Conservation (phyloP, 192 early-diverging fungal species). For the Coemansia sp. region DNA sequence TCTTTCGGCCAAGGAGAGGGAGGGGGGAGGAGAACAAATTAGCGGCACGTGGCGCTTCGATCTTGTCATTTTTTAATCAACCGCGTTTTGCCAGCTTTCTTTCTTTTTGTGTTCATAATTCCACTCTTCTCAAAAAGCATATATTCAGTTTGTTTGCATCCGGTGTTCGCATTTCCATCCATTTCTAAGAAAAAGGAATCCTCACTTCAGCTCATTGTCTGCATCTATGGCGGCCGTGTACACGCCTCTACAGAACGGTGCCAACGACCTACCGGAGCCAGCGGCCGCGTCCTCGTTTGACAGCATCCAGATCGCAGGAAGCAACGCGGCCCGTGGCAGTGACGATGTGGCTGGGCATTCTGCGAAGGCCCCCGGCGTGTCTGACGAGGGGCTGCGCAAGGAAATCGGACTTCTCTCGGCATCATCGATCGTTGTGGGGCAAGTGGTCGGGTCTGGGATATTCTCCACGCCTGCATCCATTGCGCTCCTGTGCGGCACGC, state of each 20-base stretch:
- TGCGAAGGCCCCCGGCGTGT: slow-evolving; percentile 15
- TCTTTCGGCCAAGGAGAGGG: too few relatives aligned
- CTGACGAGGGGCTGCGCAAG: slow-evolving; percentile 39
- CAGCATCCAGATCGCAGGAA: slow-evolving; percentile 4
- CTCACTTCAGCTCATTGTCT: background rate
- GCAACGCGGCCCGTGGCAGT: background rate
- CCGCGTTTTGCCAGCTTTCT: too few relatives aligned
- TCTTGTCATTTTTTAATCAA: too few relatives aligned
- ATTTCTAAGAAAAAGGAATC: background rate
- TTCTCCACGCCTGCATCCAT: slow-evolving; percentile 81
- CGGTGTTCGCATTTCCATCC: too few relatives aligned
- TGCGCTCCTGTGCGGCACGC: slow-evolving; percentile 64
- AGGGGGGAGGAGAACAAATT: too few relatives aligned
- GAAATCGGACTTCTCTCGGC: slow-evolving; percentile 62
- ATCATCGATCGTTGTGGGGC: slow-evolving; percentile 68
- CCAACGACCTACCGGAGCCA: background rate
- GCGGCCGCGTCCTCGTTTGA: slow-evolving; percentile 15
- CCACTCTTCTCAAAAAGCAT: too few relatives aligned
- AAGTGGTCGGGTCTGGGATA: slow-evolving; percentile 78
- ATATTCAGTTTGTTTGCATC: too few relatives aligned
- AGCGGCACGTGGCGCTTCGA: too few relatives aligned
- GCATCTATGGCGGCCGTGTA: slow-evolving; percentile 22
- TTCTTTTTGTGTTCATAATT: too few relatives aligned
- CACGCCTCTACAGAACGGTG: slow-evolving; percentile 28
- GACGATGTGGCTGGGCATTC: background rate